A percentile compares a stretch with the other conserved stretches of the same genome.
These are phyloP conservation scores for Saccharomycopsis oosterbeekiorum DNA, from an alignment of 805 yeast genomes.

Conservation along the genomic window DNA sequence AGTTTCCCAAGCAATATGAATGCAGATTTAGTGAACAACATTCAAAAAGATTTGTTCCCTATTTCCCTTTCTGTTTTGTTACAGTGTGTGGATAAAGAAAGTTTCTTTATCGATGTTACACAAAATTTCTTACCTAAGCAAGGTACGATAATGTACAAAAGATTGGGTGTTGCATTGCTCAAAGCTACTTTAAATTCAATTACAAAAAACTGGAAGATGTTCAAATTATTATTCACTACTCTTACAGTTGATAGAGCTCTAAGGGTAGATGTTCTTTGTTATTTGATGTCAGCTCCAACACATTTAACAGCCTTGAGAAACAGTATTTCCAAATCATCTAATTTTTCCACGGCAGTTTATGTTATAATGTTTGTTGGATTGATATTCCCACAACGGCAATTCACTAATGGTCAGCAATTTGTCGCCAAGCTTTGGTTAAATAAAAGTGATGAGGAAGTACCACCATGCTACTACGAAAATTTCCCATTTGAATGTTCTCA, in stretches of 20 bases:
- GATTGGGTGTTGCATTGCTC: background rate
- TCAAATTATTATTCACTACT: background rate
- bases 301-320: background rate
- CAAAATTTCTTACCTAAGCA: background rate
- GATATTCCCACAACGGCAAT: conserved; percentile 6
- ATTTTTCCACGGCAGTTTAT: conserved; percentile 1
- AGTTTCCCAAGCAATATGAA: background rate
- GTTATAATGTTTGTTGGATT: conserved; percentile 2
- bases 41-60: background rate
- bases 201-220: background rate
- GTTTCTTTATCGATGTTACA: background rate
- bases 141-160: background rate
- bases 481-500: conserved; percentile 2
- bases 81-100: background rate
- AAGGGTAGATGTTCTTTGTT: background rate
- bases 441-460: background rate
- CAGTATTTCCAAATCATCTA: conserved; percentile 1
- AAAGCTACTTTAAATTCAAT: background rate
- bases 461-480: conserved; percentile 1
- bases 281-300: background rate
- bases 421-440: conserved; percentile 4
- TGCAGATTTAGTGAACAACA: background rate
- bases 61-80: background rate
- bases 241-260: background rate
- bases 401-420: conserved; percentile 10